phyloP scores from a whole-genome alignment of 352 stramenopile species.

The Globisporangium sylvaticum region DNA sequence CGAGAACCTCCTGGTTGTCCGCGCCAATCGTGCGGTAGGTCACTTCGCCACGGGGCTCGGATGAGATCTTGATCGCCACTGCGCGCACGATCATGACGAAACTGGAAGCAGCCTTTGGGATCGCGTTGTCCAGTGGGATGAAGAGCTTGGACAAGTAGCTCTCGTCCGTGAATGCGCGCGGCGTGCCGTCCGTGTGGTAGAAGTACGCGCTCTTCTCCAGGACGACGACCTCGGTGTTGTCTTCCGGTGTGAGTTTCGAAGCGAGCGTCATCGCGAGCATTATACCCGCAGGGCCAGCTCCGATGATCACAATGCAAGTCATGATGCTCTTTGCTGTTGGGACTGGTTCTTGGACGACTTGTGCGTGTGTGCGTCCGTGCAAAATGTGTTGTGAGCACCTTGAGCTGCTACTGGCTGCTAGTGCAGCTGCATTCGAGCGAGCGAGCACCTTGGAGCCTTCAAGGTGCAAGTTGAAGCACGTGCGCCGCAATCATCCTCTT shows the following conservation, averaged over 20 bases:
- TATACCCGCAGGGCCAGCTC: conserved; percentile 50
- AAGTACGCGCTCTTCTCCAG: conserved; percentile 53
- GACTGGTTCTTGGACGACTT: no score
- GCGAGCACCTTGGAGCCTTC: no score
- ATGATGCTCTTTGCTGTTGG: not conserved
- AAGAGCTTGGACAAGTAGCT: conserved; percentile 54
- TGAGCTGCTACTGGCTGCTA: no score
- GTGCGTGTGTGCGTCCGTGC: not conserved
- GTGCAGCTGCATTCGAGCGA: no score
- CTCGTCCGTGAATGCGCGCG: conserved; percentile 51
- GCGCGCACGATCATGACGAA: conserved; percentile 10
- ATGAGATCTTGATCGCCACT: not conserved
- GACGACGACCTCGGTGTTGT: conserved; percentile 47
- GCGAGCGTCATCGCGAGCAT: conserved; percentile 38
- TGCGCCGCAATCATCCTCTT: no score
- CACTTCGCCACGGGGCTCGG: not conserved
- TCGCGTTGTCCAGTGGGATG: conserved; percentile 59
- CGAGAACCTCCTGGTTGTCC: not conserved
- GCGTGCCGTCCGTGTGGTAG: conserved; percentile 43
- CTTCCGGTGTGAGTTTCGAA: conserved; percentile 25
- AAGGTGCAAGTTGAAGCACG: no score
- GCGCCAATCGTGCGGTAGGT: conserved; percentile 4
- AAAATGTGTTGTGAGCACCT: not conserved
- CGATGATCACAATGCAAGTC: conserved; percentile 49
- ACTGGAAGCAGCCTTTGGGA: conserved; percentile 15